Evolutionary conservation across 2,329 filamentous ascomycete genomes (phyloP), one percentile per base, ranked within the genome.

Genomic region (Fusarium tricinctum): DNA sequence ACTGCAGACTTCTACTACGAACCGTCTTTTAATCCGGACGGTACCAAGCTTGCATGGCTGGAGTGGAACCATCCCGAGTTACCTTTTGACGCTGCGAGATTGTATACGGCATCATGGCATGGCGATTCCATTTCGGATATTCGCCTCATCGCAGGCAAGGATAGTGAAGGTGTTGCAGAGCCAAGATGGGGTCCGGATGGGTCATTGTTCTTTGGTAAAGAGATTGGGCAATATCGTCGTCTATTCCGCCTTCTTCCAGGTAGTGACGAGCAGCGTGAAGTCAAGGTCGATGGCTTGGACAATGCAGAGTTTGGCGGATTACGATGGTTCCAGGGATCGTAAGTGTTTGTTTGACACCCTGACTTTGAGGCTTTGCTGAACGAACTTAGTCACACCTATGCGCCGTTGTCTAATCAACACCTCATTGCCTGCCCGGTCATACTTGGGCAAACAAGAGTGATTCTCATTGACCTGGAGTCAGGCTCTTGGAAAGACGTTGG

Each of bases 1-100:
- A 83, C 81, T 0, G 81, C 83, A 4, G 85, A 88, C 69, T 88
- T 88, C 51, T 87, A 86, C 70, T 81, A 80, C 22, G 79, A 81
- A 22, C 84, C 85, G 0, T 80, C 80, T 17, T 87, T 84, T 66
- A 84, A 80, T 60, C 78, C 75, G 1, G 80, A 84, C 62, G 83
- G 84, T 2, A 77, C 73, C 8, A 80, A 78, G 49, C 66, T 86
- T 26, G 79, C 76, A n/a, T 88, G 85, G 85, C 76, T 84, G 14
- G 81, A 87, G 60, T 88, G 85, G 85, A 76, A 83, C 19, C 84
- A 86, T 65, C 85, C 85, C 0, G 79, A 84, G 48, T 81, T 88
- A 76, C 83, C 84, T 0, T 88, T 85, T 77, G 81, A 81, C 2
- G 80, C 81, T 1, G 81, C 80, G 3, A 79, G 81, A 55, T 71